Percentiles rank a stretch among this genome's conserved stretches.
These are phyloP conservation scores for Sphaerulina vaccinii DNA, from an alignment of 2,329 filamentous ascomycete species.

Conservation along the genomic window DNA sequence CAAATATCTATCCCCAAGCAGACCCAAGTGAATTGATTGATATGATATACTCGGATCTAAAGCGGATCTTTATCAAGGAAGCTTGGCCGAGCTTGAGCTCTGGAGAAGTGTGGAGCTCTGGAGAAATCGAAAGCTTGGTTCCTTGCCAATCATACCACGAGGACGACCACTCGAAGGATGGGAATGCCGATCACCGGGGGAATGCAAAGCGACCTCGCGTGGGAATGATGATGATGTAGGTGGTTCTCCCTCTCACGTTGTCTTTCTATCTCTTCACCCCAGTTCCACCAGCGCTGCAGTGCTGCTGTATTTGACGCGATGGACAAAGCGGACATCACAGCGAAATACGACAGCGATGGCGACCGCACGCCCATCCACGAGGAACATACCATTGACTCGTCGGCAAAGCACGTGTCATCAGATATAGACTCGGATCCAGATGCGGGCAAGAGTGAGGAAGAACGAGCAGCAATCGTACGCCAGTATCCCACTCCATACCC, in stretches of 20 bases:
- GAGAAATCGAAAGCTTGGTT: background rate
- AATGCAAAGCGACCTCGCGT: slow-evolving; percentile 4
- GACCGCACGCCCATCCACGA: slow-evolving; percentile 2
- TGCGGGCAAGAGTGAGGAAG: slow-evolving; percentile 14
- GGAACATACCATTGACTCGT: background rate
- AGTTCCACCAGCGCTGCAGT: background rate
- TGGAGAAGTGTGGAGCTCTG: background rate
- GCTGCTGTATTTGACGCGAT: background rate
- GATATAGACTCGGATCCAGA: slow-evolving; percentile 11
- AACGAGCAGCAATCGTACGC: slow-evolving; percentile 13
- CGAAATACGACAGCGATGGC: background rate
- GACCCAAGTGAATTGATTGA: no score
- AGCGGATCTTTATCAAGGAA: no score
- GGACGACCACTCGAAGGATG: background rate
- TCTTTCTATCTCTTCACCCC: background rate
- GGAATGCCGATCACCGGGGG: slow-evolving; percentile 1
- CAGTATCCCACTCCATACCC: background rate
- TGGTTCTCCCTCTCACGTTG: background rate
- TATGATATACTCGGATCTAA: no score
- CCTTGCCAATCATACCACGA: slow-evolving; percentile 1
- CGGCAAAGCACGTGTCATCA: background rate
- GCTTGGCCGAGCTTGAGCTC: slow-evolving; percentile 6
- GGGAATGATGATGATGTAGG: slow-evolving; percentile 1
- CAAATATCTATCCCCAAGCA: no score
- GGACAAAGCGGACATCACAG: slow-evolving; percentile 2